Conservation (phyloP, 2,329 filamentous ascomycete species). For the Chaetomiaceae sp. region DNA sequence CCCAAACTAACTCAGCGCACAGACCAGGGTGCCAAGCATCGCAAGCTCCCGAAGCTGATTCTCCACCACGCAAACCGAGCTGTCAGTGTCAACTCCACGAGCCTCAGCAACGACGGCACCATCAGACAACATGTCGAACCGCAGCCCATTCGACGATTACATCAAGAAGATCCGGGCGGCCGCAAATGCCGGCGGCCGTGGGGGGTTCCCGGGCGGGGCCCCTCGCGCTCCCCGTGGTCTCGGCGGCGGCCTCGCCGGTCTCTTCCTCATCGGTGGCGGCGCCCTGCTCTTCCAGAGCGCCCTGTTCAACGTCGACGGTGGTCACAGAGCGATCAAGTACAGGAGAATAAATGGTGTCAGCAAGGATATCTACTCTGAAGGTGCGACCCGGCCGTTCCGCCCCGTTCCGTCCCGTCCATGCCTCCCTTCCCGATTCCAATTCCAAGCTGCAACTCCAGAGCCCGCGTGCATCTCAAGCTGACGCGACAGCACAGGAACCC, state of each 20-base stretch:
- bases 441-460: too few relatives aligned
- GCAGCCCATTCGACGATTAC: conserved; percentile 45
- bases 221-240: conserved; percentile 37
- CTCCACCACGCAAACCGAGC: conserved; percentile 20
- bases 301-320: conserved; percentile 86
- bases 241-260: conserved; percentile 37
- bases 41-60: conserved; percentile 14
- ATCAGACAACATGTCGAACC: conserved; percentile 33
- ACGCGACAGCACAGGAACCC: conserved; percentile 62
- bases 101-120: conserved; percentile 10
- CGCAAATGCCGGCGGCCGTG: conserved; percentile 38
- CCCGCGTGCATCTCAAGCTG: too few relatives aligned
- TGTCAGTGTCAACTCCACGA: not conserved
- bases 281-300: conserved; percentile 53
- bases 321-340: conserved; percentile 98
- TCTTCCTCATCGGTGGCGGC: conserved; percentile 44
- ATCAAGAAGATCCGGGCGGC: conserved; percentile 47
- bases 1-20: too few relatives aligned
- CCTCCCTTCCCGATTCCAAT: too few relatives aligned
- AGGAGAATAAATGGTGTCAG: conserved; percentile 85
- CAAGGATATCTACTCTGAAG: conserved; percentile 95
- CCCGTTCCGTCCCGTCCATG: too few relatives aligned
- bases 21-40: not conserved
- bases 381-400: too few relatives aligned
- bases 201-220: conserved; percentile 34